Percentiles rank a stretch among this genome's conserved stretches.
Evolutionary conservation across 495 filamentous ascomycete species (phyloP).

Genomic region (Margaritispora aquatica): DNA sequence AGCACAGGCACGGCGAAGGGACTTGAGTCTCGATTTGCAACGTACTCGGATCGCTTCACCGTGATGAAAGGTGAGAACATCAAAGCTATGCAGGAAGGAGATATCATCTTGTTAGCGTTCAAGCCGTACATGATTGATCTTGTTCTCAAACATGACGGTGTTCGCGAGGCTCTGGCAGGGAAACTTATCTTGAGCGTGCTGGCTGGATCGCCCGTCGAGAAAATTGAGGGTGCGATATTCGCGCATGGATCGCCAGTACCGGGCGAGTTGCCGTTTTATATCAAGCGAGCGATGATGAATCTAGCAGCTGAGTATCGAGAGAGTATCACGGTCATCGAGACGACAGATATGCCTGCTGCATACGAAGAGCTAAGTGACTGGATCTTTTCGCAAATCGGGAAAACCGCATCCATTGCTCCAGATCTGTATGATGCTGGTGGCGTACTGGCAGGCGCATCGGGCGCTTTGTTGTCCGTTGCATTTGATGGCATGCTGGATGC

Average conservation of each 20-base stretch:
- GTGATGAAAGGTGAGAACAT: conserved; percentile 12
- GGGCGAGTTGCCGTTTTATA: conserved; percentile 43
- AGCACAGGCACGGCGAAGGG: conserved; percentile 47
- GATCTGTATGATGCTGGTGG: conserved; percentile 63
- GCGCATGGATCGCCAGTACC: conserved; percentile 26
- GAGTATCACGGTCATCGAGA: conserved; percentile 73
- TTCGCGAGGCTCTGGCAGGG: conserved; percentile 58
- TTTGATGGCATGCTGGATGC: conserved; percentile 74
- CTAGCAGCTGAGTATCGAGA: conserved; percentile 63
- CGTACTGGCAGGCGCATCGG: conserved; percentile 67
- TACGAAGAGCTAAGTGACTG: conserved; percentile 55
- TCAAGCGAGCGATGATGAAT: conserved; percentile 65
- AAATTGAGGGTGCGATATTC: conserved; percentile 54
- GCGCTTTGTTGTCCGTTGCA: conserved; percentile 69
- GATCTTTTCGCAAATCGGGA: conserved; percentile 56
- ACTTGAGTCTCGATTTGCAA: conserved; percentile 21
- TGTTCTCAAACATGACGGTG: conserved; percentile 55
- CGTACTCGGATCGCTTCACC: neutral
- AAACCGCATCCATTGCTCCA: conserved; percentile 24
- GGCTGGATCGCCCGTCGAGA: conserved; percentile 62
- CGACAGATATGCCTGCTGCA: conserved; percentile 41
- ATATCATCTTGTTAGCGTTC: conserved; percentile 58
- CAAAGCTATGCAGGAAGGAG: conserved; percentile 9
- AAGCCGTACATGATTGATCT: conserved; percentile 68
- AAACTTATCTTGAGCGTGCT: conserved; percentile 82